These are phyloP conservation scores for Penicillium tannophilum DNA, from an alignment of 495 filamentous ascomycete genomes.

Conservation along the genomic window DNA sequence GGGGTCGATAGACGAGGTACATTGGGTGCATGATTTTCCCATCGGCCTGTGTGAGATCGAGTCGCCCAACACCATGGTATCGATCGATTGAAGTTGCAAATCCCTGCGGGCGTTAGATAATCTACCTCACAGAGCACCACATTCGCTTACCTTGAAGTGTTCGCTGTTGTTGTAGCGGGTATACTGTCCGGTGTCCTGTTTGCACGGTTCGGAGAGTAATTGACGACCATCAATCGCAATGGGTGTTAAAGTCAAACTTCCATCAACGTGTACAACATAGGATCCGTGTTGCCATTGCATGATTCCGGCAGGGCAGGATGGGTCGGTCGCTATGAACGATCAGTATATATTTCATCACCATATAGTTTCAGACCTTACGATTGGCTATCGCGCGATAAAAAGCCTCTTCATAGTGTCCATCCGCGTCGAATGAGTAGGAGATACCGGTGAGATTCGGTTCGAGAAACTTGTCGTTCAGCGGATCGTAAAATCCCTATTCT, in stretches of 20 bases:
- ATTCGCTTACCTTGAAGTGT: constrained; percentile 57
- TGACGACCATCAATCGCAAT: constrained; percentile 73
- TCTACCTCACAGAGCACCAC: not conserved
- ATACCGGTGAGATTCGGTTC: constrained; percentile 75
- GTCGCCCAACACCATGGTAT: constrained; percentile 63
- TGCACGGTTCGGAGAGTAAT: constrained; percentile 68
- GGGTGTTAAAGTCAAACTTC: constrained; percentile 62
- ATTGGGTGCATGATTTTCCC: constrained; percentile 71
- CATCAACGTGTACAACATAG: constrained; percentile 56
- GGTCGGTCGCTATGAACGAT: constrained; percentile 53
- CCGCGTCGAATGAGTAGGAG: constrained; percentile 76
- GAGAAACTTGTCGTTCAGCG: constrained; percentile 64
- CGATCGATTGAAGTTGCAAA: constrained; percentile 63
- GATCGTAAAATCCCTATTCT: constrained; percentile 71
- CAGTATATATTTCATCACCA: not conserved
- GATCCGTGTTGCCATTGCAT: constrained; percentile 81
- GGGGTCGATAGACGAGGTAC: constrained; percentile 69
- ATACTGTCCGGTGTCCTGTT: constrained; percentile 53
- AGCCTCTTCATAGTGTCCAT: constrained; percentile 74
- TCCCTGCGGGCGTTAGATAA: constrained; percentile 41
- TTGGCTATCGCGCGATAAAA: constrained; percentile 74
- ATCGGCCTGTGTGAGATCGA: constrained; percentile 67
- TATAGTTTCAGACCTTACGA: constrained; percentile 49
- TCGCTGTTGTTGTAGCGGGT: constrained; percentile 72
- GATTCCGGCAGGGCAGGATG: constrained; percentile 66